These are phyloP conservation scores for Fusarium verrucosum DNA, from an alignment of 2,329 filamentous ascomycete genomes.

Conservation along the genomic window DNA sequence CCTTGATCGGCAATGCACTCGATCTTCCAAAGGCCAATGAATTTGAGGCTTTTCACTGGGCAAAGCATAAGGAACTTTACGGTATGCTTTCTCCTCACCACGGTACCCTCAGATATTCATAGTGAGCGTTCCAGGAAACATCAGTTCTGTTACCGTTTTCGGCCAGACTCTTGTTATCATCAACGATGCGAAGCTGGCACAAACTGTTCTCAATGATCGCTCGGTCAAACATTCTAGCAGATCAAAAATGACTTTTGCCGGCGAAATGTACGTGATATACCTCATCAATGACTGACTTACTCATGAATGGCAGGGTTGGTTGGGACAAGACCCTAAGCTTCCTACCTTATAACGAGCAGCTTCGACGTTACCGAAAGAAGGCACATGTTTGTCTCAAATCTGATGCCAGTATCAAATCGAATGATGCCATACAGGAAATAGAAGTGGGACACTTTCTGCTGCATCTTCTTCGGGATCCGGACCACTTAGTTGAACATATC, in stretches of 20 bases:
- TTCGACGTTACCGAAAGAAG: slow-evolving; percentile 56
- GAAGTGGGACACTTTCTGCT: slow-evolving; percentile 46
- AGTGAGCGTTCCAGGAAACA: slow-evolving; percentile 52
- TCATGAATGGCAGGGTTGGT: slow-evolving; percentile 6
- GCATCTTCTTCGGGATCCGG: slow-evolving; percentile 50
- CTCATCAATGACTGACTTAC: background rate
- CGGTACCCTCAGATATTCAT: rapidly evolving
- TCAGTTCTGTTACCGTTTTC: slow-evolving; percentile 49
- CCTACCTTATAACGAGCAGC: slow-evolving; percentile 50
- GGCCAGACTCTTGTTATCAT: slow-evolving; percentile 54
- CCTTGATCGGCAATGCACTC: slow-evolving; percentile 22
- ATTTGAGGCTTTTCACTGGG: slow-evolving; percentile 30
- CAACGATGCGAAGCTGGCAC: slow-evolving; percentile 49
- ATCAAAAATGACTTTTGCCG: slow-evolving; percentile 24
- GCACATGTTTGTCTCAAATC: slow-evolving; percentile 56
- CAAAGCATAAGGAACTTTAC: slow-evolving; percentile 17
- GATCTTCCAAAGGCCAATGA: slow-evolving; percentile 15
- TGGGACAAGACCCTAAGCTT: slow-evolving; percentile 49
- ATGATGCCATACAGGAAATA: slow-evolving; percentile 53
- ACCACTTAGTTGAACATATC: slow-evolving; percentile 53
- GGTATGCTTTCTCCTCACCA: background rate
- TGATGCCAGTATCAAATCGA: slow-evolving; percentile 50
- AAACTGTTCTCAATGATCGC: slow-evolving; percentile 48
- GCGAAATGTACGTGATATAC: slow-evolving; percentile 14
- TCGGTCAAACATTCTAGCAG: slow-evolving; percentile 23